Base-by-base conservation (phyloP, 1,284 basidiomycete species). In the Afroboletus lepidellus region DNA sequence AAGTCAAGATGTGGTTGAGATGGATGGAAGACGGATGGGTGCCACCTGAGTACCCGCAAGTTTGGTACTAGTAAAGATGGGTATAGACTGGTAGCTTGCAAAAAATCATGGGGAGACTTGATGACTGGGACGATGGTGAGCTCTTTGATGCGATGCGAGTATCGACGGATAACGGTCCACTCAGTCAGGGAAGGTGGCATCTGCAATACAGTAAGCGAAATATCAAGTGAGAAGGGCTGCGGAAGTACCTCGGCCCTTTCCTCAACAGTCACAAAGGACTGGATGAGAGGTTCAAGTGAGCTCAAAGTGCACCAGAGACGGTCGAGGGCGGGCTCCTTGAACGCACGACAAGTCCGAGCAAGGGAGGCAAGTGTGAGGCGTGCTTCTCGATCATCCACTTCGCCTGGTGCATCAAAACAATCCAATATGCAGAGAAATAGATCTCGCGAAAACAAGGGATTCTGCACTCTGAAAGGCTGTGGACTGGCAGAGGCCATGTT, bases 231-330 rank as follows among this genome's bases (percentile, higher is more conserved):
- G 9, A 36, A 2, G 6, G 7, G n/a, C n/a, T 37, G 9, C 29
- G 11, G 1, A 30, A 34, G 33, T 34, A 21, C 46, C 42, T 33
- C 16, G 21, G 32, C 24, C n/a, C 15, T 42, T 30, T 36, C 39
- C 20, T 49, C 32, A 2, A 15, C 36, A 13, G 47, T 12, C 1
- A 45, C 9, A 32, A 21, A 46, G 25, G 33, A 57, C 5, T 7
- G 41, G 24, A 48, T 16, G 11, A 56, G 57, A 3, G 57, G 44
- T 5, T 24, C 34, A 16, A 51, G 53, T 0, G 57, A 59, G n/a
- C 13, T n/a, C 33, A 57, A 27, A 5, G 15, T 27, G 12, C 25
- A 12, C 45, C 53, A 45, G 24, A 57, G 53, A 38, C 46, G 46
- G 34, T 57, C 42, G 4, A 46, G 46, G n/a, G 38, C 30, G 4